Conservation (phyloP, 495 filamentous ascomycete species). For the Aspergillus panamensis region DNA sequence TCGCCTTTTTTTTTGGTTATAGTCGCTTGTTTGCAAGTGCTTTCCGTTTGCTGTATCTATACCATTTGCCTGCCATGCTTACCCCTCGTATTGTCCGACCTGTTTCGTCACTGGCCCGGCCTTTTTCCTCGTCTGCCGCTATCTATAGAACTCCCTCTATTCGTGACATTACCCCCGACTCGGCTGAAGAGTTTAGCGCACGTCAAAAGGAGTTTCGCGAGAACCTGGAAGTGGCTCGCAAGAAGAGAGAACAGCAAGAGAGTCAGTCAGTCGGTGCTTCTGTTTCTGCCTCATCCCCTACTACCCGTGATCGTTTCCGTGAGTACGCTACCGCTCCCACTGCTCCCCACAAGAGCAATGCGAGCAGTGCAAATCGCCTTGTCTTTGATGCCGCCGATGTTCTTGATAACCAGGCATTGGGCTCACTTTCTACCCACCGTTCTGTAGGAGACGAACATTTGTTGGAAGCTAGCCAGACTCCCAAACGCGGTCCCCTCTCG, state of each 20-base stretch:
- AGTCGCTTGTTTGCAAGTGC: background rate
- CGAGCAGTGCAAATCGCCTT: conserved; percentile 37
- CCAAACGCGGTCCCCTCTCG: conserved; percentile 49
- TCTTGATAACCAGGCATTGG: conserved; percentile 49
- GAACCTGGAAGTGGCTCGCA: conserved; percentile 69
- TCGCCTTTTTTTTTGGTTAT: background rate
- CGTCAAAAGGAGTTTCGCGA: conserved; percentile 85
- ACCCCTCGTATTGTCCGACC: conserved; percentile 47
- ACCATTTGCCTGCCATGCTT: conserved; percentile 38
- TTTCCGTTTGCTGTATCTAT: conserved; percentile 11
- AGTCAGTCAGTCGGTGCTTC: conserved; percentile 62
- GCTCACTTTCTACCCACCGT: conserved; percentile 63
- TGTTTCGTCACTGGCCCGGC: conserved; percentile 49
- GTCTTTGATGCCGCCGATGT: conserved; percentile 39
- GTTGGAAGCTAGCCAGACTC: conserved; percentile 45
- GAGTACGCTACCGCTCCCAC: conserved; percentile 49
- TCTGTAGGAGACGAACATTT: conserved; percentile 46
- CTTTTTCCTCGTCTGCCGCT: conserved; percentile 57
- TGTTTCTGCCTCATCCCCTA: conserved; percentile 40
- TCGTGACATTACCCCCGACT: conserved; percentile 73
- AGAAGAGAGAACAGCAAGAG: conserved; percentile 74
- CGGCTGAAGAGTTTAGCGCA: conserved; percentile 68
- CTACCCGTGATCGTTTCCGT: conserved; percentile 37
- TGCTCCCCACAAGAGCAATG: conserved; percentile 55
- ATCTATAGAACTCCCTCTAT: conserved; percentile 68